Evolutionary conservation across 495 filamentous ascomycete genomes (phyloP), one percentile per base, ranked within the genome.

Genomic region (Cladorrhinum samala): DNA sequence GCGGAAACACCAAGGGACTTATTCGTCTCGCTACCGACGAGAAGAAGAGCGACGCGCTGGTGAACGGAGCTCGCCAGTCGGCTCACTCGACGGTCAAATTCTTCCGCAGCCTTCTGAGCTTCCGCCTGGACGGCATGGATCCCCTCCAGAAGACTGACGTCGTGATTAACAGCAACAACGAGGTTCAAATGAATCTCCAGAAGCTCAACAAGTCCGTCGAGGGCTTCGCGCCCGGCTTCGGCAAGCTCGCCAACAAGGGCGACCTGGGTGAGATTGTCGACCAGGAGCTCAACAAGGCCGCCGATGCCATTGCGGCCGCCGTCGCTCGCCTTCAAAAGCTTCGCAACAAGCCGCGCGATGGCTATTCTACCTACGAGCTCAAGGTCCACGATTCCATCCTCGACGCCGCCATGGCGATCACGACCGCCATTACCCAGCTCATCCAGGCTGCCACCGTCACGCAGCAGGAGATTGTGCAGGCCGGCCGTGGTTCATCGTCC

Each of bases 381-480:
- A 84, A 82, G 52, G 94, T 98, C 63, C 89, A 96, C 73, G 94
- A 96, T 59, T 86, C 85, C 1, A 96, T 98, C 59, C 78, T 98
- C 43, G 89, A 92, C 57, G 92, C 93, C 21, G 93, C 93, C 16
- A 85, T 92, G 68, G 93, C 94, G 1, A 89, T 98, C 48, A 96
- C 93, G n/a, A 92, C 84, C 58, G 93, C 93, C 16, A 96, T 98
- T 58, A 88, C 90, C 0, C 88, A 91, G 67, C 80, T 98, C 46
- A 96, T 98, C 79, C 92, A 93, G 72, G 94, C 93, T 6, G 93
- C 93, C 54, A 96, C 94, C 2, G 84, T 80, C 33, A 91, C 90
- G 1, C 93, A 98, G 66, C 85, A 95, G 65, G 93, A 98, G 70
- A 98, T 98, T 63, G 93, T 98, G n/a, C 84, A 89, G 41, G 88